Base-by-base conservation (phyloP, 2,329 filamentous ascomycete species). In the Aspergillus arachidicola region DNA sequence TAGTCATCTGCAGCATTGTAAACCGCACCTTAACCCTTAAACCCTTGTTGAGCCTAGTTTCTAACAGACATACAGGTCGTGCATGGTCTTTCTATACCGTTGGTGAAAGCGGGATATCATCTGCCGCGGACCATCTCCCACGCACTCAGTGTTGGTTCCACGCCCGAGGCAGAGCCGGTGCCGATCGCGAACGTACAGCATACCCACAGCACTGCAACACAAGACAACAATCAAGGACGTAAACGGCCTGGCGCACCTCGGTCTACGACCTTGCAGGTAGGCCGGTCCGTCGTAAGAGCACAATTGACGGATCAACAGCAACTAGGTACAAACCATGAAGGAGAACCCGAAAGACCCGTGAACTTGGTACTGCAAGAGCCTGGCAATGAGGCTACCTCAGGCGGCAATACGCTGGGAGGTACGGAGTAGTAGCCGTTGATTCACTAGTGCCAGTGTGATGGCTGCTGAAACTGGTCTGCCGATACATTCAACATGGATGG, bases 1-100 rank as follows among this genome's bases (percentile, higher is more conserved):
- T 96, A 58, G 85, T 87, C 10, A 87, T 95, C 23, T 94, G 91
- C 78, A 95, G 91, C 68, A 89, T 96, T 64, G 91, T 93, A 80
- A 64, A 68, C n/a, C 10, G 21, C 2, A 26, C 9, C 9, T 38
- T 45, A 32, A 9, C 10, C 30, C 50, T 59, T 64, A 32, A 64
- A 48, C 19, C 12, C 41, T 51, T 7, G 6, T 10, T 23, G 34
- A 19, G 26, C 21, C 21, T 21, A 6, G 6, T 59, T 34, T 41
- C 56, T 59, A 32, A 64, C 32, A 3, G 28, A n/a, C 6, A 38
- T 38, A 10, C 41, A 89, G 89, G 80, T 94, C 46, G 89, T 95
- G 4, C 93, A 96, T 69, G 92, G 93, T 7, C 81, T 97, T 1
- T 93, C 89, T 57, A 92, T 96, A 16, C 93, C 93, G 0, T 76